Evolutionary conservation across 495 filamentous ascomycete species (phyloP), one percentile per base, ranked within the genome.

Genomic region (Sporormia fimetaria): DNA sequence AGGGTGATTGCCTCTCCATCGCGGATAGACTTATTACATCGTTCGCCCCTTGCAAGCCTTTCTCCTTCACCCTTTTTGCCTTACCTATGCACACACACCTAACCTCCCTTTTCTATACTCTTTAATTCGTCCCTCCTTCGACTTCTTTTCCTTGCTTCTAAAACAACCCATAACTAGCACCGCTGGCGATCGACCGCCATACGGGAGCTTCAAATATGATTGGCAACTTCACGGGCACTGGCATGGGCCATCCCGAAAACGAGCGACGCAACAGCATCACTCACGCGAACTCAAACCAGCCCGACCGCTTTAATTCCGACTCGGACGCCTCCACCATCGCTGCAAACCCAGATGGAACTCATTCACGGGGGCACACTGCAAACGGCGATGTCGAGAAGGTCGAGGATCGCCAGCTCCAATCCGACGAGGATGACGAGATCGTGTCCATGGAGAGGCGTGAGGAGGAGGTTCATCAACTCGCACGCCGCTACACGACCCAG

Each of bases 391-490:
- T 12, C 35, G 10, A 11, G 23, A 20, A 20, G 10, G 14, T 12
- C 16, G 37, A 42, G 9, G 33, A 32, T 20, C 21, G 5, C n/a
- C 44, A 6, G 22, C 4, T 12, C 39, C 37, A 12, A 40, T 44
- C 5, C 16, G 30, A 14, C 16, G 36, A 12, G 8, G 39, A 50
- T 23, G 34, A 44, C n/a, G 40, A 34, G 12, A 9, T 5, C 40
- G 28, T 33, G 11, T 15, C 51, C 10, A 34, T 35, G 18, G 42
- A 40, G 8, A 32, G 49, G 14, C 47, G 57, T 14, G 59, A 58
- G 22, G 41, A 52, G 12, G 44, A 59, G 20, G 55, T 57, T 14
- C 37, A 33, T 4, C 37, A 57, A n/a, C 44, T 65, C 16, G 62
- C 62, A 5, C 39, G 51, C 34, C 41, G 49, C 5, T 44, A 52